Base-by-base conservation (phyloP, 108 stramenopile species). In the Conticribra weissflogii region DNA sequence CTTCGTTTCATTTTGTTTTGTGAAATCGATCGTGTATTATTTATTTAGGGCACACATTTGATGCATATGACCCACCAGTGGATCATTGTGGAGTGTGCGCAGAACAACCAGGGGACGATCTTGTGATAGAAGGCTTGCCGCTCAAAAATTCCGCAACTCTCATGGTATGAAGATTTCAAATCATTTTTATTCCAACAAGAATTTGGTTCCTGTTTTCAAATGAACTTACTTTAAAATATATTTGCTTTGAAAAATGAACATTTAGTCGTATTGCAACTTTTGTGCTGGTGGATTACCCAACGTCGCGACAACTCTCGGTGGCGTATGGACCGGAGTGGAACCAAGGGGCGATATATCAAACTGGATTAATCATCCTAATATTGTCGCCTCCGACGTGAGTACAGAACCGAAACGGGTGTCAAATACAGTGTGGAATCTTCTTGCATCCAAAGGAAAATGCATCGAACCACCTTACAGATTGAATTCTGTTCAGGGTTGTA, bases 211-310 rank as follows among this genome's bases (percentile, higher is more conserved):
- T n/a, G n/a, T n/a, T n/a, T n/a, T n/a, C n/a, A n/a, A n/a, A n/a
- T n/a, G n/a, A n/a, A n/a, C n/a, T n/a, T n/a, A n/a, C n/a, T n/a
- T n/a, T n/a, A n/a, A n/a, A n/a, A n/a, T n/a, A n/a, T n/a, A n/a
- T n/a, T n/a, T n/a, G n/a, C n/a, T n/a, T n/a, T n/a, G n/a, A n/a
- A n/a, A n/a, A n/a, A n/a, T 21, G 2, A 9, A 21, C 19, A 32
- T 33, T 12, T 41, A 59, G 75, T 70, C 68, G 22, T 76, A 76
- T 64, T 76, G 75, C 46, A 70, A 76, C 31, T 76, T 76, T 31
- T 76, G 75, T 49, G 56, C 52, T 12, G 75, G 75, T 19, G 75
- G 75, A 9, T 30, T 74, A 7, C 15, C 28, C 14, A 76, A 76
- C 21, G 62, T 76, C 48, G 69, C 70, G 18, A 27, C 62, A 1